A percentile compares a stretch with the other conserved stretches of the same genome.
These are phyloP conservation scores for Mycena polygramma DNA, from an alignment of 768 basidiomycete genomes.

Conservation along the genomic window DNA sequence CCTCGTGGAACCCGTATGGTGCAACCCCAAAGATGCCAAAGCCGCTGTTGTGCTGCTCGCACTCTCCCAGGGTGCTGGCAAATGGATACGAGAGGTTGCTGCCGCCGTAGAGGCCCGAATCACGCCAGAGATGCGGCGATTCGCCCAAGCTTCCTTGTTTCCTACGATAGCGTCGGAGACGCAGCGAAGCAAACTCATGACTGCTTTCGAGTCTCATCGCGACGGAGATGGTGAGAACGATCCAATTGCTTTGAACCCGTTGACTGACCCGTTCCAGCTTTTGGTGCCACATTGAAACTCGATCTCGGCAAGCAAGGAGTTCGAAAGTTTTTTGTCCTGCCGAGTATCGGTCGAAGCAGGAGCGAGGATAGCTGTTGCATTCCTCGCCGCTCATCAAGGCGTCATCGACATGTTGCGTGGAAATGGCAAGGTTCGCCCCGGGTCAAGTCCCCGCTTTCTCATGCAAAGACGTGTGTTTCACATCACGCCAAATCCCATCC, in stretches of 20 bases:
- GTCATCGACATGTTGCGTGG: constrained; percentile 73
- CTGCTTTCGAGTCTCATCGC: constrained; percentile 52
- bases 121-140: constrained; percentile 57
- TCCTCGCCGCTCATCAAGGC: constrained; percentile 67
- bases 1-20: constrained; percentile 73
- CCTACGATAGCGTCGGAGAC: constrained; percentile 61
- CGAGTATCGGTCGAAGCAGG: constrained; percentile 69
- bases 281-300: constrained; percentile 64
- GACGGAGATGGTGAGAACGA: constrained; percentile 65
- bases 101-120: constrained; percentile 60
- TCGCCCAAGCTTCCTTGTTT: constrained; percentile 59
- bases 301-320: constrained; percentile 47
- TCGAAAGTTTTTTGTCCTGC: constrained; percentile 60
- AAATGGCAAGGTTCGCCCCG: constrained; percentile 57
- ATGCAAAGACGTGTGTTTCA: constrained; percentile 44
- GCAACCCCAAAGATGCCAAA: constrained; percentile 76
- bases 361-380: constrained; percentile 73
- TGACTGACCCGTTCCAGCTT: constrained; percentile 54
- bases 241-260: not conserved
- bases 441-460: constrained; percentile 44
- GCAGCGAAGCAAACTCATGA: constrained; percentile 29
- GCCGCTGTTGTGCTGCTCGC: constrained; percentile 75
- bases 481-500: constrained; percentile 47
- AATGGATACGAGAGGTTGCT: constrained; percentile 64
- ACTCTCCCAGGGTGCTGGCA: constrained; percentile 71